Percentiles rank a stretch among this genome's conserved stretches.
phyloP scores from a whole-genome alignment of 129 eudicot species.

The Mikania micrantha region DNA sequence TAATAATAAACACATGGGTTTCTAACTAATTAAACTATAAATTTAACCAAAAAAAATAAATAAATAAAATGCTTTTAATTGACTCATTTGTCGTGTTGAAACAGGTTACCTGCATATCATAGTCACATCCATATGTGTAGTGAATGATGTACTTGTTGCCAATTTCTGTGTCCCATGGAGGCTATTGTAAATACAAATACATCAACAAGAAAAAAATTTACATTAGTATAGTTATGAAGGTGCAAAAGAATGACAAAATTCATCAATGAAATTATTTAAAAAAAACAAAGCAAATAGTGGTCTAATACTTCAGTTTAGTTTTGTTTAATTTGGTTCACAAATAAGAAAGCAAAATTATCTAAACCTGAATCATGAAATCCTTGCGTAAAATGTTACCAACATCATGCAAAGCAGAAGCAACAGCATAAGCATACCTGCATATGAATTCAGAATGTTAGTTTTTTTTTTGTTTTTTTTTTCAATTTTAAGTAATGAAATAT shows the following conservation, averaged over 20 bases:
- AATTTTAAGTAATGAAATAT: too few relatives aligned
- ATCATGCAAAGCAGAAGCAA: constrained; percentile 90
- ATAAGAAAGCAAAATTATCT: background rate
- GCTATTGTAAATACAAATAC: constrained; percentile 39
- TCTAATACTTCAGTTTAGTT: background rate
- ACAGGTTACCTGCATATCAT: constrained; percentile 66
- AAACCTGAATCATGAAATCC: constrained; percentile 98
- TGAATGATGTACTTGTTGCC: constrained; percentile 78
- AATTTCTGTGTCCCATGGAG: constrained; percentile 93
- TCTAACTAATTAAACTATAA: background rate
- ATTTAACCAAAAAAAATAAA: background rate
- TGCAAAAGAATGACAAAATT: background rate
- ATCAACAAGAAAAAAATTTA: background rate
- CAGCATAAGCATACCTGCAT: constrained; percentile 97
- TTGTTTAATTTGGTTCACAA: background rate
- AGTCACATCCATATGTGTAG: constrained; percentile 97
- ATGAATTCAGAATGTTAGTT: background rate
- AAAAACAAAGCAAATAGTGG: too few relatives aligned
- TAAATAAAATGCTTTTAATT: background rate
- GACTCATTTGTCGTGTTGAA: background rate
- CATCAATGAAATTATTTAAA: background rate
- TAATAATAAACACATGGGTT: too few relatives aligned
- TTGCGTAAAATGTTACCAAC: constrained; percentile 81
- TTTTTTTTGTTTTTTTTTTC: background rate
- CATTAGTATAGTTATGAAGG: background rate